phyloP scores from a whole-genome alignment of 78 protist species.

The Guillardia theta region DNA sequence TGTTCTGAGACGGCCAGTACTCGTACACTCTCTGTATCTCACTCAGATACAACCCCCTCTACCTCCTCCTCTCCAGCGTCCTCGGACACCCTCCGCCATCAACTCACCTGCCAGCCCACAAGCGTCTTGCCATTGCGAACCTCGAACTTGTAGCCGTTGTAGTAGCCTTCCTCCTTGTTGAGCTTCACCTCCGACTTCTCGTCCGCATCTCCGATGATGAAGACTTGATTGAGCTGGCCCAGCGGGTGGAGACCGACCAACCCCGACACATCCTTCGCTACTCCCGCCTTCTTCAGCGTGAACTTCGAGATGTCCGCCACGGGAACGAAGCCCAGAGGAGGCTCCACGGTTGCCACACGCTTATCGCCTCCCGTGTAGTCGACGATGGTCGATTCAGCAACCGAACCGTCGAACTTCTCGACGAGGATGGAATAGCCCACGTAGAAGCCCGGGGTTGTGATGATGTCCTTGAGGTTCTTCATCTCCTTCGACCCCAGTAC shows the following conservation, averaged over 20 bases:
- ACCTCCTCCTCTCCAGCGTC: too few species aligned
- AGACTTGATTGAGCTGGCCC: neutral
- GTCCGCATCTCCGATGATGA: neutral
- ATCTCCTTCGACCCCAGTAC: neutral
- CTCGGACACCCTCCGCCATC: neutral
- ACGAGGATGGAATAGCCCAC: neutral
- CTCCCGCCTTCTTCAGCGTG: neutral
- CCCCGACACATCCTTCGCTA: neutral
- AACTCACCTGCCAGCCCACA: neutral
- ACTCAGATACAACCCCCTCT: neutral
- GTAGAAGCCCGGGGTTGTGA: neutral
- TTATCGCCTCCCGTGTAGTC: neutral
- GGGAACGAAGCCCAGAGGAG: neutral
- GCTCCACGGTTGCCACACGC: neutral
- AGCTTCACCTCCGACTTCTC: neutral
- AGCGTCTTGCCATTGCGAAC: neutral
- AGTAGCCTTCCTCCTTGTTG: neutral
- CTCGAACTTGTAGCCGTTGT: neutral
- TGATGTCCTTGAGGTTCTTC: conserved; percentile 14
- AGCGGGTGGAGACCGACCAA: neutral
- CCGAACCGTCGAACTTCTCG: neutral
- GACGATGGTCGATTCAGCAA: neutral
- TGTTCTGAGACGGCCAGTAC: neutral
- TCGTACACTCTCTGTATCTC: neutral
- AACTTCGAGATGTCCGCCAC: neutral